Conservation (phyloP, 148 eudicot species). For the Diospyros lotus region DNA sequence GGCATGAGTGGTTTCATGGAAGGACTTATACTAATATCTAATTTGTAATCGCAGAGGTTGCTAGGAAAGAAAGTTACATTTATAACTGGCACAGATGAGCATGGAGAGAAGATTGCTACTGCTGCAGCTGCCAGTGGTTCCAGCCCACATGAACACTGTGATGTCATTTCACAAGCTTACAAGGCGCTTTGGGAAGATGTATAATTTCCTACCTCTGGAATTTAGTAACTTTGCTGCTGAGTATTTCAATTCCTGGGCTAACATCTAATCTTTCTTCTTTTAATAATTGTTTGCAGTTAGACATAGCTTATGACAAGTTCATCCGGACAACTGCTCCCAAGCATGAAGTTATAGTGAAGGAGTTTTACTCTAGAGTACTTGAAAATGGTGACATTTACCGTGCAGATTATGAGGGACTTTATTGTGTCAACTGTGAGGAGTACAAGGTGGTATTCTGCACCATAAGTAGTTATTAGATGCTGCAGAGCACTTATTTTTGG, state of each 20-base stretch:
- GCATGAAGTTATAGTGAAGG: slow-evolving; percentile 88
- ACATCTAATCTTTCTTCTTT: not conserved
- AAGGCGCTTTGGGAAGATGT: slow-evolving; percentile 83
- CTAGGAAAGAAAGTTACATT: slow-evolving; percentile 74
- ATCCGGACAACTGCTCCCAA: slow-evolving; percentile 79
- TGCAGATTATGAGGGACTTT: slow-evolving; percentile 94
- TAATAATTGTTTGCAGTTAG: slow-evolving; percentile 46
- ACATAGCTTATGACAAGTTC: slow-evolving; percentile 91
- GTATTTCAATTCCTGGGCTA: slow-evolving; percentile 9
- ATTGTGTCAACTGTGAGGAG: slow-evolving; percentile 96
- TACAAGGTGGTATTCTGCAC: slow-evolving; percentile 60
- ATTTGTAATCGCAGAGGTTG: slow-evolving; percentile 59
- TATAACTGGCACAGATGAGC: slow-evolving; percentile 99
- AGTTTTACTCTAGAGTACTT: slow-evolving; percentile 80
- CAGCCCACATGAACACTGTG: slow-evolving; percentile 79
- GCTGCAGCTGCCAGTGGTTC: slow-evolving; percentile 74
- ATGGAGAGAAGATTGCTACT: slow-evolving; percentile 96
- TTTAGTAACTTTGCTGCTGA: not conserved
- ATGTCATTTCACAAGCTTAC: slow-evolving; percentile 71
- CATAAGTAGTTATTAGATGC: not conserved
- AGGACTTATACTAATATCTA: slow-evolving; percentile 4
- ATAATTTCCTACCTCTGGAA: slow-evolving; percentile 4
- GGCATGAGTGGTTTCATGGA: not conserved
- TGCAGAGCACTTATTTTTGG: not conserved
- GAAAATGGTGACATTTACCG: slow-evolving; percentile 93